Evolutionary conservation across 306 rosid genomes (phyloP).

Genomic region (Oemleria cerasiformis): DNA sequence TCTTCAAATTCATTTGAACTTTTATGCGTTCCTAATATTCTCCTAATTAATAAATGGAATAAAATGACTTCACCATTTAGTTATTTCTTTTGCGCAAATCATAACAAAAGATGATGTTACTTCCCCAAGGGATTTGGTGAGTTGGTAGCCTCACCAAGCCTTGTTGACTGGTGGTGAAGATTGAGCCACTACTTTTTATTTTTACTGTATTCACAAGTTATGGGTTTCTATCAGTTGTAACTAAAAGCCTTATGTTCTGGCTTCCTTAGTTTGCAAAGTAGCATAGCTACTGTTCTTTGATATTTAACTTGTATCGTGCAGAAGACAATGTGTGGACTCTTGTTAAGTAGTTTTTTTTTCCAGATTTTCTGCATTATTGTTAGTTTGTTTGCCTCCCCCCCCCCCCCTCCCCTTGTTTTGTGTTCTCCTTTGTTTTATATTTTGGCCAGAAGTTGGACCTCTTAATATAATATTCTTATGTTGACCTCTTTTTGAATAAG

Average conservation of each 20-base stretch:
- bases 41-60: neutral
- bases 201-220: neutral
- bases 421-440: neutral
- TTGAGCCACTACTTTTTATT: neutral
- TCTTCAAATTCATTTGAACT: neutral
- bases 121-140: neutral
- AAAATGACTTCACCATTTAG: neutral
- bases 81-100: neutral
- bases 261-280: neutral
- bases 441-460: neutral
- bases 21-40: neutral
- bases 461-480: conserved; percentile 9
- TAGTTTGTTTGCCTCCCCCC: neutral
- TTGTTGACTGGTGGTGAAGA: neutral
- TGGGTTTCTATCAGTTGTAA: neutral
- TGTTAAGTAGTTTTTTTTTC: neutral
- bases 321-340: neutral
- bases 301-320: neutral
- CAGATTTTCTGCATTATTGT: neutral
- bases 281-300: neutral
- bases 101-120: neutral
- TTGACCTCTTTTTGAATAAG: conserved; percentile 27
- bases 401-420: neutral
- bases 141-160: neutral
- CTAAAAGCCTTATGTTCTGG: neutral